Evolutionary conservation across 2,329 filamentous ascomycete species (phyloP).

Genomic region (Macroventuria anomochaeta): DNA sequence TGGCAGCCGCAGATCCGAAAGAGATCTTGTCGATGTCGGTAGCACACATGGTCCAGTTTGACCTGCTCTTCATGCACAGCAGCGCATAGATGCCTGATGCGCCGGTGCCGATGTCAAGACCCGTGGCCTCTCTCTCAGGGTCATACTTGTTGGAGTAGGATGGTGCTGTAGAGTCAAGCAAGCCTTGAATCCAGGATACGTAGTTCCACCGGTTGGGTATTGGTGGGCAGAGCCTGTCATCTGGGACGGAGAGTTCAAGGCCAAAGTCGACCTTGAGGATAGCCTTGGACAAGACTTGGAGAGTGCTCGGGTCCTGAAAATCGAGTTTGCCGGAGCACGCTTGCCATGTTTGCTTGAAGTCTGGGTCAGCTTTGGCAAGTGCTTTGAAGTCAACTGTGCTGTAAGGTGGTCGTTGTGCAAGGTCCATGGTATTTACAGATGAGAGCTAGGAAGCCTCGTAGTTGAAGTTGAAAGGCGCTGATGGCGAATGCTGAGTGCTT

Average conservation of each 20-base stretch:
- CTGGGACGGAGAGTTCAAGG: constrained; percentile 72
- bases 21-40: constrained; percentile 78
- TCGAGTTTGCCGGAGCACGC: constrained; percentile 67
- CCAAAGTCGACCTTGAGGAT: constrained; percentile 78
- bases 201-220: constrained; percentile 81
- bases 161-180: constrained; percentile 73
- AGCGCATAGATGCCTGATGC: constrained; percentile 92
- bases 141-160: constrained; percentile 55
- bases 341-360: constrained; percentile 62
- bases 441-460: not conserved
- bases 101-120: constrained; percentile 88
- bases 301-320: constrained; percentile 77
- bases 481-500: not conserved
- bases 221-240: constrained; percentile 84
- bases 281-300: constrained; percentile 79
- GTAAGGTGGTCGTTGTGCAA: constrained; percentile 53
- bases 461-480: too few species aligned
- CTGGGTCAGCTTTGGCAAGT: constrained; percentile 64
- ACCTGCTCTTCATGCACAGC: constrained; percentile 72
- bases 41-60: constrained; percentile 64
- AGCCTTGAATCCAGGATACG: constrained; percentile 82
- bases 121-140: constrained; percentile 63
- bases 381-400: constrained; percentile 66
- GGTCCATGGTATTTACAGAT: constrained; percentile 24
- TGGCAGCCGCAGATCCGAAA: constrained; percentile 68